A percentile compares a stretch with the other conserved stretches of the same genome.
phyloP scores from a whole-genome alignment of 139 green algal species.

The Haematococcus lacustris region DNA sequence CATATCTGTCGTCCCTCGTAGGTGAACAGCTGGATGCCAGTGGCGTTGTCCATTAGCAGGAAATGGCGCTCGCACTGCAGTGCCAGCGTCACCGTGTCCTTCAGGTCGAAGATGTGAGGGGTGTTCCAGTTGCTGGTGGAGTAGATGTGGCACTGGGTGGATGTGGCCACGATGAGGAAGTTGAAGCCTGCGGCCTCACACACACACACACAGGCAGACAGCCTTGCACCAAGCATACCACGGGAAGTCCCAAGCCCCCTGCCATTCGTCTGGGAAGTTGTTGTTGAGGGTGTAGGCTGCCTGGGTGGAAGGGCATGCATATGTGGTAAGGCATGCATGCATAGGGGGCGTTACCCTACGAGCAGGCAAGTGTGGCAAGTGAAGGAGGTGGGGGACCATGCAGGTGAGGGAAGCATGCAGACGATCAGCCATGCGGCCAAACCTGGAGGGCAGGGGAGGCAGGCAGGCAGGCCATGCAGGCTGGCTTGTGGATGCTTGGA shows the following conservation, averaged over 20 bases:
- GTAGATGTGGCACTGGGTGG: constrained; percentile 68
- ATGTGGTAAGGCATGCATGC: too few species aligned
- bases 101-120: constrained; percentile 68
- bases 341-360: too few species aligned
- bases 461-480: too few species aligned
- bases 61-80: constrained; percentile 46
- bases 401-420: too few species aligned
- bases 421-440: too few species aligned
- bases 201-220: background rate
- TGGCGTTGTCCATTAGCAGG: constrained; percentile 44
- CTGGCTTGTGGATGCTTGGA: background rate
- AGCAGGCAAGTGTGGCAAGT: too few species aligned
- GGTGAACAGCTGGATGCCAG: constrained; percentile 57
- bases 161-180: constrained; percentile 70
- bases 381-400: too few species aligned
- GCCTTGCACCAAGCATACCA: background rate
- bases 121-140: constrained; percentile 53
- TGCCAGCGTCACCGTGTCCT: constrained; percentile 50
- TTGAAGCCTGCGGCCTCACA: constrained; percentile 35
- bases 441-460: too few species aligned
- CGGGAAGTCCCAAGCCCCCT: constrained; percentile 1
- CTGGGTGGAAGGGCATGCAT: too few species aligned
- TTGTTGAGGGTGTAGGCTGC: too few species aligned
- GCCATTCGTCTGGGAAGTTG: too few species aligned
- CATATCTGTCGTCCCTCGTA: constrained; percentile 68